These are phyloP conservation scores for Polychytrium aggregatum DNA, from an alignment of 192 early-diverging fungal genomes.

Conservation along the genomic window DNA sequence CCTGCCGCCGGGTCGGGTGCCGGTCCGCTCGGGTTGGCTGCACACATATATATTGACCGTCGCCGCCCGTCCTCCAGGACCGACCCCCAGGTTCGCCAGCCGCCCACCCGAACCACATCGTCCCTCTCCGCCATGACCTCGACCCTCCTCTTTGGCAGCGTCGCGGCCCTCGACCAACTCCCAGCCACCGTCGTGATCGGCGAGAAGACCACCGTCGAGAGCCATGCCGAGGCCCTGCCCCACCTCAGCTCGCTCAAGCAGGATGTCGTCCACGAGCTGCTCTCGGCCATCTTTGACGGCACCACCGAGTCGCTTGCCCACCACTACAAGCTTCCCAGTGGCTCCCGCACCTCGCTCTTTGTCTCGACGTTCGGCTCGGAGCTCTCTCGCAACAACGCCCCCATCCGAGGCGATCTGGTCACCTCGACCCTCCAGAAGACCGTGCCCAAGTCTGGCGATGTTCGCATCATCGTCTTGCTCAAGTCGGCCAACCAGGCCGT, in stretches of 20 bases:
- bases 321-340: not conserved
- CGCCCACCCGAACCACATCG: too few species aligned
- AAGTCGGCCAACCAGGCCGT: conserved; percentile 3
- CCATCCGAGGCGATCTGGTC: conserved; percentile 29
- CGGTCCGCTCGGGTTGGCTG: too few species aligned
- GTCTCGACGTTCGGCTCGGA: conserved; percentile 7
- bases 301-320: not conserved
- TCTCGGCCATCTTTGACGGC: not conserved
- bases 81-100: too few species aligned
- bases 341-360: conserved; percentile 1
- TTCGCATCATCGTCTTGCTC: conserved; percentile 1
- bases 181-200: conserved; percentile 1
- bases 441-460: conserved; percentile 10
- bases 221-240: not conserved
- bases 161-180: not conserved
- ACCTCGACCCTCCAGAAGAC: conserved; percentile 12
- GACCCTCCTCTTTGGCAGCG: conserved; percentile 1
- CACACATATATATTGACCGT: too few species aligned
- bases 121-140: too few species aligned
- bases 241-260: not conserved
- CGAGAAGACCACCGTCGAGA: not conserved
- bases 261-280: not conserved
- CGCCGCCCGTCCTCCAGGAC: too few species aligned
- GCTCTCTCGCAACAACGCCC: conserved; percentile 17
- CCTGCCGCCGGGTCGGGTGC: too few species aligned